Base-by-base conservation (phyloP, 176 grass and related monocot genomes). In the Luzula sylvatica region DNA sequence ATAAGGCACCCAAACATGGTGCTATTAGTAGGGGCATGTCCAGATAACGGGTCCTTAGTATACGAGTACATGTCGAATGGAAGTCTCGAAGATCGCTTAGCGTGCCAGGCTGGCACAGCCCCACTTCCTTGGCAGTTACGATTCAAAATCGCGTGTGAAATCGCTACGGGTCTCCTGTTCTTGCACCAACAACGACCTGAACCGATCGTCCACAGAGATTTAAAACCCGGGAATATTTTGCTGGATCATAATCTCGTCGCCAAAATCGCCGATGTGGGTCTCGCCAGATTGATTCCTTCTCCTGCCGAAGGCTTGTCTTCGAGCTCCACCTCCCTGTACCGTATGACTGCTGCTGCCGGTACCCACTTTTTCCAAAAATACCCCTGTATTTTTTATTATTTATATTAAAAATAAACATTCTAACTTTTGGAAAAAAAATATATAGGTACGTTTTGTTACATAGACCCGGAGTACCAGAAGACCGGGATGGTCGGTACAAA, bases 381-480 rank as follows among this genome's bases (percentile, higher is more conserved):
- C 16, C 25, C 11, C n/a, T n/a, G 13, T 29, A 27, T 2, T 35
- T 35, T 9, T 35, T 35, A 7, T 35, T 35, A 2, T 35, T 35
- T 4, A 35, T 4, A 7, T 35, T 8, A 4, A 32, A 32, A 32
- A 32, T 8, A 32, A 32, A 4, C 3, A 32, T 32, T 32, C 8
- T 3, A 32, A 32, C 8, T 32, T 32, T 43, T 24, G 42, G 12
- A 43, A 59, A 3, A 25, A 11, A 59, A 24, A 60, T 23, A 44
- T 6, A 44, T 42, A 64, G 59, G 60, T 49, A 64, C 86, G 13
- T 94, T 94, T 62, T 94, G 81, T 65, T 94, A 94, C 81, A 94
- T 94, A 47, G 87, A 94, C 74, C 87, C 81, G 2, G 87, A 94
- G 60, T 94, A 94, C 60, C 87, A 94, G 73, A 86, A 94, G 63